A percentile compares a stretch with the other conserved stretches of the same genome.
These are phyloP conservation scores for Tritrichomonas foetus DNA, from an alignment of 208 protist species.

Conservation along the genomic window DNA sequence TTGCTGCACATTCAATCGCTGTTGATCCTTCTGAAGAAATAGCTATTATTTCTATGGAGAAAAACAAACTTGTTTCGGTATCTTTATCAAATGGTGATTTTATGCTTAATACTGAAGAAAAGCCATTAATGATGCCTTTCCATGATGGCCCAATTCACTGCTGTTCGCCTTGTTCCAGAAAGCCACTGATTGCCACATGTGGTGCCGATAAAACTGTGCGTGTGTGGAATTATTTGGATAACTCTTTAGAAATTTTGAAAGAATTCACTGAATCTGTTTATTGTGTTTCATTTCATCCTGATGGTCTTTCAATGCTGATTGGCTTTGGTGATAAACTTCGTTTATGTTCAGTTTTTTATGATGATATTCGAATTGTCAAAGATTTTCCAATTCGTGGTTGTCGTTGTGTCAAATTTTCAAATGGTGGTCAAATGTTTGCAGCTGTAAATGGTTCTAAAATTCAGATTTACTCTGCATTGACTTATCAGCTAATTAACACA, in stretches of 20 bases:
- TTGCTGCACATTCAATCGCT: slow-evolving; percentile 22
- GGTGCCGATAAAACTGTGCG: slow-evolving; percentile 67
- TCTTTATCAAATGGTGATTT: neutral
- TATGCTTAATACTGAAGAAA: slow-evolving; percentile 5
- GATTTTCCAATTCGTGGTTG: slow-evolving; percentile 81
- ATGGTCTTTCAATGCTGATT: slow-evolving; percentile 79
- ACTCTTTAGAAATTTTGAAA: slow-evolving; percentile 77
- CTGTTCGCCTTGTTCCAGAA: slow-evolving; percentile 58
- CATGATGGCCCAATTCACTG: slow-evolving; percentile 6
- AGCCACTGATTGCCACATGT: slow-evolving; percentile 82
- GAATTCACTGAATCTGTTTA: slow-evolving; percentile 76
- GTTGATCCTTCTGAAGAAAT: slow-evolving; percentile 36
- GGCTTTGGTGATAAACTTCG: slow-evolving; percentile 82
- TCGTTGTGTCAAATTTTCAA: slow-evolving; percentile 76
- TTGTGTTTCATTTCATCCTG: slow-evolving; percentile 83
- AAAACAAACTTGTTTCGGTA: neutral
- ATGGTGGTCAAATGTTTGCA: slow-evolving; percentile 86
- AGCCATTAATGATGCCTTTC: slow-evolving; percentile 32
- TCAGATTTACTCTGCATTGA: slow-evolving; percentile 85
- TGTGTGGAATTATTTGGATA: slow-evolving; percentile 87
- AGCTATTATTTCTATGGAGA: neutral
- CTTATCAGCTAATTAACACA: slow-evolving; percentile 74
- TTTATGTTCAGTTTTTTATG: slow-evolving; percentile 86
- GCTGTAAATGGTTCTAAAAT: slow-evolving; percentile 84
- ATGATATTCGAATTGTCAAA: slow-evolving; percentile 80